A percentile compares a stretch with the other conserved stretches of the same genome.
Conservation (phyloP, 2,329 filamentous ascomycete species). For the Cercospora beticola region DNA sequence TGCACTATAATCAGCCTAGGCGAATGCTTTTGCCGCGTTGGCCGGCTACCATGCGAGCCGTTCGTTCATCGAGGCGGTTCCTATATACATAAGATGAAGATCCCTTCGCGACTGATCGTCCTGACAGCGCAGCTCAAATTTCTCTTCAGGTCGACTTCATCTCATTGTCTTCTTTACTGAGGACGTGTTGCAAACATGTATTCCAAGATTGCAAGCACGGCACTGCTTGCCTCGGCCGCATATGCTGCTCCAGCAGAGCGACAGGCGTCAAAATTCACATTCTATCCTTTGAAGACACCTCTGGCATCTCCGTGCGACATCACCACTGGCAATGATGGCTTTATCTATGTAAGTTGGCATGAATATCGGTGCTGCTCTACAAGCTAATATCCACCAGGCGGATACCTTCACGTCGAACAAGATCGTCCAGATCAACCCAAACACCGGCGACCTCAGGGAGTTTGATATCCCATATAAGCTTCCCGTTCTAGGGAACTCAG, state of each 20-base stretch:
- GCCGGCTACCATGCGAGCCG: constrained; percentile 4
- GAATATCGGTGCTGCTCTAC: neutral
- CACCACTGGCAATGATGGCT: constrained; percentile 23
- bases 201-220: constrained; percentile 16
- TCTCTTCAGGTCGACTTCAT: neutral
- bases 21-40: constrained; percentile 14
- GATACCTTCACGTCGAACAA: constrained; percentile 31
- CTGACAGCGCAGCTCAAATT: neutral
- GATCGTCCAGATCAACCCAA: constrained; percentile 26
- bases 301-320: constrained; percentile 25
- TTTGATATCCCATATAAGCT: constrained; percentile 28
- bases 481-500: constrained; percentile 18
- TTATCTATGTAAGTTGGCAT: constrained; percentile 21
- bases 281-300: constrained; percentile 21
- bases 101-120: neutral
- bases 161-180: neutral
- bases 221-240: constrained; percentile 13
- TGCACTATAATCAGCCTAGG: neutral
- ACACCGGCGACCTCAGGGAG: constrained; percentile 20
- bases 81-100: constrained; percentile 5
- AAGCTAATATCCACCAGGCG: constrained; percentile 13
- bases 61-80: neutral
- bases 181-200: constrained; percentile 8
- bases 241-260: constrained; percentile 20
- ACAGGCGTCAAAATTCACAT: constrained; percentile 23